These are phyloP conservation scores for Cadophora luteo-olivacea DNA, from an alignment of 2,329 filamentous ascomycete species.

Conservation along the genomic window DNA sequence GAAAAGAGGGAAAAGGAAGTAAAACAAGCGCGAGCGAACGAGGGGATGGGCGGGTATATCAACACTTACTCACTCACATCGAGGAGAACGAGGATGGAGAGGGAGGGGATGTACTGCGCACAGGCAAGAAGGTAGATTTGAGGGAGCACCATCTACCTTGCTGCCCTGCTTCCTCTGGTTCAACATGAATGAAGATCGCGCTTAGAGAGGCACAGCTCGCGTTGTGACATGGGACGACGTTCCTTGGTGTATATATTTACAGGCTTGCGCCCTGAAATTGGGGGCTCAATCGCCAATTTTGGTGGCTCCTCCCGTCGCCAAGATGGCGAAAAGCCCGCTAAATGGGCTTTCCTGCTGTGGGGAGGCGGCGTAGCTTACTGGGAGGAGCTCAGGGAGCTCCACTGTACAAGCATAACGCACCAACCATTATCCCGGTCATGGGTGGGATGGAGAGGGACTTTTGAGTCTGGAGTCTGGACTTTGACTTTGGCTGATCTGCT, in stretches of 20 bases:
- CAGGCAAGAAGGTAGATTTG: not conserved
- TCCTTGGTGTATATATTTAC: constrained; percentile 11
- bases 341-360: not conserved
- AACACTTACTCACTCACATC: not conserved
- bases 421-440: not conserved
- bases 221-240: constrained; percentile 3
- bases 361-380: not conserved
- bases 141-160: constrained; percentile 5
- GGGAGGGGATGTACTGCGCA: not conserved
- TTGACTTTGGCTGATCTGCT: not conserved
- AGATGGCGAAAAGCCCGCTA: not conserved
- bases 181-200: constrained; percentile 4
- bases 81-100: not conserved
- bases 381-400: not conserved
- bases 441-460: not conserved
- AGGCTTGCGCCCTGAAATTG: not conserved
- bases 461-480: not conserved
- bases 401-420: not conserved
- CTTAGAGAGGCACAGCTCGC: constrained; percentile 4
- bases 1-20: not conserved
- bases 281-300: constrained; percentile 12
- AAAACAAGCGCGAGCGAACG: constrained; percentile 9
- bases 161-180: not conserved
- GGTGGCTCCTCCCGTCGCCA: not conserved
- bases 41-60: not conserved